Percentiles rank a stretch among this genome's conserved stretches.
Conservation (phyloP, 768 basidiomycete genomes). For the Podaxis sp. region DNA sequence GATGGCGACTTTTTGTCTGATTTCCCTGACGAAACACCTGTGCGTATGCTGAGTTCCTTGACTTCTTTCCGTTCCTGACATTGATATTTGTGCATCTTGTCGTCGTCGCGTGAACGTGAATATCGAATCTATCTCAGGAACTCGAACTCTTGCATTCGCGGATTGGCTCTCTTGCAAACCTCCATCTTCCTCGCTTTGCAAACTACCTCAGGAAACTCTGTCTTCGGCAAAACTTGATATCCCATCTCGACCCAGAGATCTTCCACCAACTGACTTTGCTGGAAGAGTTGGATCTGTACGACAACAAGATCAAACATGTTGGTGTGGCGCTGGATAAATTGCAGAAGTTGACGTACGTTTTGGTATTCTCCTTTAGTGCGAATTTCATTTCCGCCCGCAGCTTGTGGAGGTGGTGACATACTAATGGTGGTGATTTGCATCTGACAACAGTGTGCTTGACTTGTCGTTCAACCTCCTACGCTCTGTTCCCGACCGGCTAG, state of each 20-base stretch:
- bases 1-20: conserved; percentile 73
- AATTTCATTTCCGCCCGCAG: background rate
- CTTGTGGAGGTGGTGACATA: background rate
- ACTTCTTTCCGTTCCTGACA: conserved; percentile 14
- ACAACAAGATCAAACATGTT: conserved; percentile 85
- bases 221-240: conserved; percentile 84
- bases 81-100: background rate
- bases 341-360: conserved; percentile 54
- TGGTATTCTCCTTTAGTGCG: background rate
- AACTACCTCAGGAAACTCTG: conserved; percentile 69
- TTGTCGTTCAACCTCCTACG: conserved; percentile 93
- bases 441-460: conserved; percentile 67
- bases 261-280: conserved; percentile 67
- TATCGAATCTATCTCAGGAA: conserved; percentile 50
- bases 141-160: conserved; percentile 83
- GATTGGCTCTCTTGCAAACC: conserved; percentile 61
- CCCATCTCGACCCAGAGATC: conserved; percentile 67
- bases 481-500: conserved; percentile 62
- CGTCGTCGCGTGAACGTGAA: background rate
- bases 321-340: conserved; percentile 64
- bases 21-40: conserved; percentile 85
- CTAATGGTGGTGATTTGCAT: conserved; percentile 12
- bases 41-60: conserved; percentile 31
- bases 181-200: conserved; percentile 77
- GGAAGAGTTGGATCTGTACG: conserved; percentile 93